A percentile compares a stretch with the other conserved stretches of the same genome.
phyloP scores from a whole-genome alignment of 192 early-diverging fungal species.

The Irineochytrium annulatum region DNA sequence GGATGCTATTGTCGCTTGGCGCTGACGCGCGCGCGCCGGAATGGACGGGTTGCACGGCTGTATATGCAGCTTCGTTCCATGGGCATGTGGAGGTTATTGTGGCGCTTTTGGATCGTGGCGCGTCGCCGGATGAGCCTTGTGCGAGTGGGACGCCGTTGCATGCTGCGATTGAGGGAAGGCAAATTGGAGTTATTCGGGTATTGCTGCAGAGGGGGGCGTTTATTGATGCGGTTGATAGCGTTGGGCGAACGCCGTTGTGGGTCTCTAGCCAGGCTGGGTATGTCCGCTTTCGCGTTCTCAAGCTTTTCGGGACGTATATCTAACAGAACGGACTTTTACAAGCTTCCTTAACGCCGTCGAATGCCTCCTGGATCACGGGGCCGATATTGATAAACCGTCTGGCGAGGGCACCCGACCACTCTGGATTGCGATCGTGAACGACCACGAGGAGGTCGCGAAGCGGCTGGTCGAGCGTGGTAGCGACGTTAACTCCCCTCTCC shows the following conservation, averaged over 20 bases:
- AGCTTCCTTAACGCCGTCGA: conserved; percentile 5
- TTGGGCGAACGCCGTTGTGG: background rate
- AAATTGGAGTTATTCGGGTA: background rate
- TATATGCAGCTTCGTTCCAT: background rate
- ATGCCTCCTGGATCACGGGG: background rate
- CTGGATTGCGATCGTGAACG: background rate
- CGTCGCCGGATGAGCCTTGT: background rate
- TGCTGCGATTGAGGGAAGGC: background rate
- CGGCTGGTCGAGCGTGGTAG: conserved; percentile 3
- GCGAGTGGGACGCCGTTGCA: conserved; percentile 2
- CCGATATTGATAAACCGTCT: background rate
- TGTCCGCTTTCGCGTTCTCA: too few species aligned
- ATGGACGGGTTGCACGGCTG: conserved; percentile 1
- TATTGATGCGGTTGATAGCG: background rate
- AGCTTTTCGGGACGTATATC: too few species aligned
- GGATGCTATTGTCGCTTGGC: background rate
- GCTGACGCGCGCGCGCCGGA: background rate
- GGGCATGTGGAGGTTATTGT: background rate
- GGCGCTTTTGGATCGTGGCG: background rate
- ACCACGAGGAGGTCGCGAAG: conserved; percentile 6
- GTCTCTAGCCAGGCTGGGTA: background rate
- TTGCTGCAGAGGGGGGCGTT: background rate
- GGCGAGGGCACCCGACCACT: background rate
- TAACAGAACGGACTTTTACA: too few species aligned
- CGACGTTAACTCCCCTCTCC: background rate